Base-by-base conservation (phyloP, 1,284 basidiomycete genomes). In the Pulchroboletus neoregius region DNA sequence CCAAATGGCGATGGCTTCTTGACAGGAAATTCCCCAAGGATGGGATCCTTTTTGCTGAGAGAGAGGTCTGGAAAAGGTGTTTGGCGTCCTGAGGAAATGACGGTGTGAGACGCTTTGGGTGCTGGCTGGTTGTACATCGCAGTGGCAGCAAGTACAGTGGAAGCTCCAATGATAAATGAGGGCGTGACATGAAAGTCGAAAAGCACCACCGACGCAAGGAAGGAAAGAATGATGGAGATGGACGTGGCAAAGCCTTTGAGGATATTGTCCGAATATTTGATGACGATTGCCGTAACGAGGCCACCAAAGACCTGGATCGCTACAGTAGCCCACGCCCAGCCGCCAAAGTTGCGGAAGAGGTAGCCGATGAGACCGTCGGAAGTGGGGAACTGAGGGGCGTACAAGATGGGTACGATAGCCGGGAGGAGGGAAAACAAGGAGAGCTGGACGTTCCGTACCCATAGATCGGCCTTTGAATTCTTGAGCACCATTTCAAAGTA, bases 221-320 rank as follows among this genome's bases (percentile, higher is more conserved):
- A 97, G 36, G 92, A 94, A 43, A 99, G 72, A 48, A 98, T 82
- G 70, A 99, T 98, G 53, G 85, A 88, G 46, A 98, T 78, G 53
- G 86, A 90, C 0, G 94, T 97, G 7, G 95, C 95, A 61, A 98
- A 99, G 22, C 94, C 92, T 68, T 96, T 95, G 63, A 91, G 73
- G 61, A 94, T 92, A 67, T 93, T 93, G 68, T 92, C 90, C 50
- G 87, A 84, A 62, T 91, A 89, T 68, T 90, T 91, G 76, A 91
- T 91, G 45, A 91, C 87, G 7, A 91, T 61, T 2, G 94, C 94
- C 6, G 95, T 97, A 45, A 98, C 70, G 27, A 99, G 76, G 1
- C 95, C 95, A 30, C 95, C 95, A 48, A 94, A 78, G 32, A 95
- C 94, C 68, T 98, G 94, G 23, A 86, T 84, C 5, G 74, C 65